A percentile compares a stretch with the other conserved stretches of the same genome.
These are phyloP conservation scores for Nicotiana tomentosiformis DNA, from an alignment of 257 asterid species.

Conservation along the genomic window DNA sequence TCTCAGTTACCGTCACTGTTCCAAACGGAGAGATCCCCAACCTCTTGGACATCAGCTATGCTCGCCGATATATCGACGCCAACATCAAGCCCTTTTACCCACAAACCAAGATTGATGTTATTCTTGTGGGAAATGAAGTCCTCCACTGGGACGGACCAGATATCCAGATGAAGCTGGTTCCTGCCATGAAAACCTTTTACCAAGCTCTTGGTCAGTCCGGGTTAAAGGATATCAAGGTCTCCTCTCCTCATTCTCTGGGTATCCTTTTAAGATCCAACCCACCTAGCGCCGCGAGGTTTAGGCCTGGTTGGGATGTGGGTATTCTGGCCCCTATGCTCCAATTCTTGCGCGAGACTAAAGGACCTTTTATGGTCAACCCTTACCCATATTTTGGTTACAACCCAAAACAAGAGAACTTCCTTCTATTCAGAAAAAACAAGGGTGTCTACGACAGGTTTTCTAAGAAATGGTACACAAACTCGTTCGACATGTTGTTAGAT, in stretches of 20 bases:
- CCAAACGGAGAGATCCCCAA: conserved; percentile 80
- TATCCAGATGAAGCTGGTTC: conserved; percentile 53
- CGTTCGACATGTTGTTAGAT: conserved; percentile 71
- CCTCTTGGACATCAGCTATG: conserved; percentile 35
- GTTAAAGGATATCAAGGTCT: conserved; percentile 39
- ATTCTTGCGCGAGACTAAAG: conserved; percentile 50
- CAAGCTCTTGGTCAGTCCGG: conserved; percentile 37
- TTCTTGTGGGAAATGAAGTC: conserved; percentile 75
- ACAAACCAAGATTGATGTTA: conserved; percentile 47
- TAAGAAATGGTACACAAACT: conserved; percentile 46
- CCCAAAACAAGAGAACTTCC: conserved; percentile 41
- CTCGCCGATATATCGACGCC: conserved; percentile 39
- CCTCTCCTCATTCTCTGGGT: conserved; percentile 78
- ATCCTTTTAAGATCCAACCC: conserved; percentile 56
- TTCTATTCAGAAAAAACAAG: conserved; percentile 31
- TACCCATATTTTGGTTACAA: conserved; percentile 77
- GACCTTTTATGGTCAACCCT: conserved; percentile 89
- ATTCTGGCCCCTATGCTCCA: conserved; percentile 56
- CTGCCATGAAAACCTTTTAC: conserved; percentile 60
- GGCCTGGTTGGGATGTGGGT: conserved; percentile 82
- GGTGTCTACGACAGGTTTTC: conserved; percentile 37
- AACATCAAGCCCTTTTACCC: conserved; percentile 67
- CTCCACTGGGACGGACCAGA: conserved; percentile 91
- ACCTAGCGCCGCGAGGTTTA: conserved; percentile 58
- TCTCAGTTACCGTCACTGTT: conserved; percentile 67